Base-by-base conservation (phyloP, 352 stramenopile genomes). In the Plasmopara muralis region DNA sequence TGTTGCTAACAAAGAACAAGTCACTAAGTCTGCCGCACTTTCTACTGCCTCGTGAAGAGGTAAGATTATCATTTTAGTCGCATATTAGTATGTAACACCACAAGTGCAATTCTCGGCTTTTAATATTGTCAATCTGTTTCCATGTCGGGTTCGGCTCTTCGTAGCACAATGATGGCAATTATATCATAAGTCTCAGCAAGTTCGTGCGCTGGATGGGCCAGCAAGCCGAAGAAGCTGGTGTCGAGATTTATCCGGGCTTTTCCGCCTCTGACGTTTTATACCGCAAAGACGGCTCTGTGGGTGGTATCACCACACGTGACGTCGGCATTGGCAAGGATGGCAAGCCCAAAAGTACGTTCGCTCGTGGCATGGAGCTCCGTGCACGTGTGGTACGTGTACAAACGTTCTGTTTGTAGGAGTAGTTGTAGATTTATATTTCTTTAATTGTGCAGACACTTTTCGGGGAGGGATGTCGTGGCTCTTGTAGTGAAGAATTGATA, bases 171-270 rank as follows among this genome's bases (percentile, higher is more conserved):
- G 53, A 99, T 49, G 96, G 97, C 50, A 99, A 99, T 83, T 99
- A 98, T 74, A 87, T 99, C 35, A 96, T 99, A 48, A 97, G 80
- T 66, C 75, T 99, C 18, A 95, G 84, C 54, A 96, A 99, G 70
- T 75, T 99, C 15, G 89, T 87, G 55, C 90, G 96, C 39, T 99
- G 96, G 95, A 74, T 99, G 42, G 96, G 89, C 20, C 74, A 76
- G 57, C 90, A 98, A 67, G 95, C 96, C 4, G 97, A 99, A 79
- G 95, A 98, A 61, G 67, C 97, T 20, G 97, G 96, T 29, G 96
- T 99, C 13, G 97, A 99, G 75, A 98, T 99, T 53, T 99, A 99
- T 70, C 88, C 97, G 13, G 97, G 96, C 16, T 99, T 99, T 70
- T 96, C 96, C 33, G 97, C 96, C 2, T 86, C 85, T 10, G 93